Evolutionary conservation across 2,329 filamentous ascomycete genomes (phyloP), one percentile per base, ranked within the genome.

Genomic region (Arthrobotrys sphaeroides): DNA sequence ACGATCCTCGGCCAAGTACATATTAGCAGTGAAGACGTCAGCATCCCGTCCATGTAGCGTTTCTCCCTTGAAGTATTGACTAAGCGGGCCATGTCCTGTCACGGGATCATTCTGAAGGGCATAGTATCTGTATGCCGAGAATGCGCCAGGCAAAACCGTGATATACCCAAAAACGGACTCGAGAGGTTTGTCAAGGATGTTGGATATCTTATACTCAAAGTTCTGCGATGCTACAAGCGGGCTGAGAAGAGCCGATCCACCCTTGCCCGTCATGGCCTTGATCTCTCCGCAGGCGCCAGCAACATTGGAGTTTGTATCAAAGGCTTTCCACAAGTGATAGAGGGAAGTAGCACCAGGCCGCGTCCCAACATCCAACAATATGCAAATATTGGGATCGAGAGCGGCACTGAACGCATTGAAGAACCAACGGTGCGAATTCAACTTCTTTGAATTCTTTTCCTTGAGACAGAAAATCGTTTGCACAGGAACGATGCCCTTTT

Each of bases 151-250:
- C n/a, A 99, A 85, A 79, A 99, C 95, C 4, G 94, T 98, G 79
- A 99, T 99, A 82, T 98, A 99, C 1, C 95, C 95, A 82, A 99
- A 99, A 0, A 97, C 94, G 0, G 93, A 97, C 82, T 99, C 95
- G 1, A 99, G 85, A 0, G 95, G 95, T 83, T 99, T 99, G 82
- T 99, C 95, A 24, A 99, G 86, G 80, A 99, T 99, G 80, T 99
- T 99, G 42, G 93, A 97, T 93, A 99, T 97, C 83, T 99, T 99
- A 86, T 99, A 99, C 85, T 99, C 95, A 79, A 99, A 99, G 82
- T 99, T 99, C 80, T 99, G 95, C 49, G 93, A 96, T 0, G 95
- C 95, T 13, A 99, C 94, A 4, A 99, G 86, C 0, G 95, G 95
- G 80, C 99, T 99, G 49, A 99, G 85, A 13, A 99, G 86, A 77